Conservation (phyloP, 2,329 filamentous ascomycete species). For the Penicillium sp. region DNA sequence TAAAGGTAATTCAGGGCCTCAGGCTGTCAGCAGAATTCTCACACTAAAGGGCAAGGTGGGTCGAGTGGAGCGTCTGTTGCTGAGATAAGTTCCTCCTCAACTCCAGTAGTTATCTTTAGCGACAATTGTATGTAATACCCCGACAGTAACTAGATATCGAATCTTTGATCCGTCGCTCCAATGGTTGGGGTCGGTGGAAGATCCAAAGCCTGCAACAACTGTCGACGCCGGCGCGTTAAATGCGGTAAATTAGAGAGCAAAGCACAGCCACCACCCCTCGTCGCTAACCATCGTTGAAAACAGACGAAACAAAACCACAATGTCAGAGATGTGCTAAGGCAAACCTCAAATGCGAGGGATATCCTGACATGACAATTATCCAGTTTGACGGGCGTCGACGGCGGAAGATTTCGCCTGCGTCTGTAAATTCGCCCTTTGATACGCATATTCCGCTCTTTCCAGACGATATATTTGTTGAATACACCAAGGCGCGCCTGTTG, state of each 20-base stretch:
- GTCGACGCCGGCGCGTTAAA: slow-evolving; percentile 11
- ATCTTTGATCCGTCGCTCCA: too few relatives aligned
- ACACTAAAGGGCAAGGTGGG: too few relatives aligned
- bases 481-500: too few relatives aligned
- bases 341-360: slow-evolving; percentile 4
- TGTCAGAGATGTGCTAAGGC: slow-evolving; percentile 7
- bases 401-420: not conserved
- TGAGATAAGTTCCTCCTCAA: too few relatives aligned
- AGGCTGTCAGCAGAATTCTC: too few relatives aligned
- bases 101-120: too few relatives aligned
- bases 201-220: slow-evolving; percentile 9
- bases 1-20: too few relatives aligned
- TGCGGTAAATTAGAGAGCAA: slow-evolving; percentile 1
- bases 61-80: too few relatives aligned
- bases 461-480: slow-evolving; percentile 8
- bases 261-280: not conserved
- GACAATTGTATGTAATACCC: too few relatives aligned
- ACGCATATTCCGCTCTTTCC: not conserved
- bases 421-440: not conserved
- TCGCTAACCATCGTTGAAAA: too few relatives aligned
- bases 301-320: slow-evolving; percentile 9
- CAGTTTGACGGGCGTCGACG: slow-evolving; percentile 8
- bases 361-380: slow-evolving; percentile 8
- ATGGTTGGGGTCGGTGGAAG: slow-evolving; percentile 12
- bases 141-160: too few relatives aligned